Percentiles rank a stretch among this genome's conserved stretches.
phyloP scores from a whole-genome alignment of 2,329 filamentous ascomycete species.

The Davidsoniella eucalypti region DNA sequence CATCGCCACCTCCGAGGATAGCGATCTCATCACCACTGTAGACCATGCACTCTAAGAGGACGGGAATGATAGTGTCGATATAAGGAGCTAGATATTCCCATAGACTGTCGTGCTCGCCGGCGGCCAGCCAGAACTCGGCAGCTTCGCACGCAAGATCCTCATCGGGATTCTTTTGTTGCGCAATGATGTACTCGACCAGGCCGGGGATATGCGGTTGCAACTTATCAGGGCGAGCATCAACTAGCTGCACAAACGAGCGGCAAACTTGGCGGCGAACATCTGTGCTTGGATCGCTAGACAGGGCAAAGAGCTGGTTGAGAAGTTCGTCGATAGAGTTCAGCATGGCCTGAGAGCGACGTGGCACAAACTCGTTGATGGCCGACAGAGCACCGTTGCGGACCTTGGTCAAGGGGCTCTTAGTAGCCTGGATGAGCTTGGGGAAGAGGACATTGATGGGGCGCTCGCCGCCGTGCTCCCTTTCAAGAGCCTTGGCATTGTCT shows the following conservation, averaged over 20 bases:
- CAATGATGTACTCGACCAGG: slow-evolving; percentile 82
- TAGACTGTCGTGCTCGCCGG: slow-evolving; percentile 72
- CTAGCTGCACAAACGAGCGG: slow-evolving; percentile 78
- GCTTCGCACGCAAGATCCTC: slow-evolving; percentile 85
- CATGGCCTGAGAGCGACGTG: slow-evolving; percentile 68
- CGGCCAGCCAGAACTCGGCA: slow-evolving; percentile 91
- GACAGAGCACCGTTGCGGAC: slow-evolving; percentile 67
- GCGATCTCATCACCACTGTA: slow-evolving; percentile 90
- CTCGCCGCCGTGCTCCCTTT: slow-evolving; percentile 76
- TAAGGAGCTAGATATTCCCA: slow-evolving; percentile 63
- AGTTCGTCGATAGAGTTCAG: slow-evolving; percentile 66
- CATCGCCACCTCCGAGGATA: slow-evolving; percentile 64
- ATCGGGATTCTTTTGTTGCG: slow-evolving; percentile 75
- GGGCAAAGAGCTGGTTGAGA: slow-evolving; percentile 64
- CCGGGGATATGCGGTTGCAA: slow-evolving; percentile 75
- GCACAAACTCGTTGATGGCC: slow-evolving; percentile 82
- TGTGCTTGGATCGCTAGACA: slow-evolving; percentile 58
- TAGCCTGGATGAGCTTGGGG: slow-evolving; percentile 79
- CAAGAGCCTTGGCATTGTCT: slow-evolving; percentile 75
- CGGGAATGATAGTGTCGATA: slow-evolving; percentile 71
- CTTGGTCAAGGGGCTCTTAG: slow-evolving; percentile 56
- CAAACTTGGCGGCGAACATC: slow-evolving; percentile 89
- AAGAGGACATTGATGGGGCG: slow-evolving; percentile 76
- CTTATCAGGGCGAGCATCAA: slow-evolving; percentile 80
- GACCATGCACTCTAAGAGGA: slow-evolving; percentile 86